These are phyloP conservation scores for Tuber melanosporum DNA, from an alignment of 495 filamentous ascomycete genomes.

Conservation along the genomic window DNA sequence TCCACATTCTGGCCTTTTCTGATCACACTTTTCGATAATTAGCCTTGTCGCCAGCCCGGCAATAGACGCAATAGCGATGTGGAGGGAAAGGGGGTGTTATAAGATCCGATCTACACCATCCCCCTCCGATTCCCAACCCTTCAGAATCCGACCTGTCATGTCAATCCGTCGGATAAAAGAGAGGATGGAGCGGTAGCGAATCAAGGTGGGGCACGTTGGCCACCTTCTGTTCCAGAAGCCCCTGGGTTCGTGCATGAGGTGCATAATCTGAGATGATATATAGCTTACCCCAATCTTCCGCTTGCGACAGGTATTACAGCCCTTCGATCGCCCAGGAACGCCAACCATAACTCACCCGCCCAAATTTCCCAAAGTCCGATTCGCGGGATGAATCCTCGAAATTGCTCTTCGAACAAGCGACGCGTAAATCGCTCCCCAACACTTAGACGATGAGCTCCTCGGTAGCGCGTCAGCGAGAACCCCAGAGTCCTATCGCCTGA, in stretches of 20 bases:
- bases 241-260: background rate
- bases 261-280: background rate
- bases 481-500: background rate
- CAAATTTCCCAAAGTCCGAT: background rate
- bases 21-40: background rate
- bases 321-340: slow-evolving; percentile 1
- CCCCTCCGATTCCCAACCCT: background rate
- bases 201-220: background rate
- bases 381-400: background rate
- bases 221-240: background rate
- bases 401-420: background rate
- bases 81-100: background rate
- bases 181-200: background rate
- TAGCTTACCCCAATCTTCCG: background rate
- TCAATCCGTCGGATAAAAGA: background rate
- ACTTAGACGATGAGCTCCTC: background rate
- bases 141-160: background rate
- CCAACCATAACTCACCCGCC: background rate
- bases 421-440: background rate
- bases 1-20: background rate
- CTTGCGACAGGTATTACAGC: slow-evolving; percentile 1
- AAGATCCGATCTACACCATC: background rate
- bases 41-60: background rate
- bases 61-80: background rate
- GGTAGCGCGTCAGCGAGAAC: background rate